Conservation (phyloP, 2,329 filamentous ascomycete genomes). For the Pseudofabraea citricarpa region DNA sequence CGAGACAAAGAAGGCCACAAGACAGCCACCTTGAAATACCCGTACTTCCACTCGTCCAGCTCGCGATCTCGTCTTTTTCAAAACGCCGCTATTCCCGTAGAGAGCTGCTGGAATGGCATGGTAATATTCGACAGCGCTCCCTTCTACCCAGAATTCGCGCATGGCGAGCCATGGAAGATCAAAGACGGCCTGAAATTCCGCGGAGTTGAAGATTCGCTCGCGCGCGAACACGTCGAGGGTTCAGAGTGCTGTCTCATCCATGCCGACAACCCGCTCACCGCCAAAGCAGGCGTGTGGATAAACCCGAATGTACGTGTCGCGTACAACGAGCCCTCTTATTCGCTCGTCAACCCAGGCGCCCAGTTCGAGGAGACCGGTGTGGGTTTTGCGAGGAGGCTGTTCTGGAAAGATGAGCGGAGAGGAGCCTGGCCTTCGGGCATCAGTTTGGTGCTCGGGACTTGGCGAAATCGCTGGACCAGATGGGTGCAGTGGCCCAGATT, state of each 20-base stretch:
- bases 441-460: slow-evolving; percentile 48
- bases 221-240: slow-evolving; percentile 61
- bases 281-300: slow-evolving; percentile 52
- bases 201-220: slow-evolving; percentile 58
- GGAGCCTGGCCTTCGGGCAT: slow-evolving; percentile 22
- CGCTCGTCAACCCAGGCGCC: slow-evolving; percentile 37
- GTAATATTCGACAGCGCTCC: slow-evolving; percentile 48
- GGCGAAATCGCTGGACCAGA: slow-evolving; percentile 51
- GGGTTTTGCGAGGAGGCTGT: background rate
- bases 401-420: slow-evolving; percentile 1
- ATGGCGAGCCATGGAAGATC: background rate
- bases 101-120: slow-evolving; percentile 55
- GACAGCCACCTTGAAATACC: slow-evolving; percentile 50
- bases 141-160: slow-evolving; percentile 36
- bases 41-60: slow-evolving; percentile 46
- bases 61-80: slow-evolving; percentile 50
- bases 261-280: slow-evolving; percentile 59
- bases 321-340: slow-evolving; percentile 52
- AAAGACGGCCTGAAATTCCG: slow-evolving; percentile 51
- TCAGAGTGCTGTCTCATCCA: slow-evolving; percentile 77
- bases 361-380: slow-evolving; percentile 9
- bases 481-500: slow-evolving; percentile 34
- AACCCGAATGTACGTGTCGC: slow-evolving; percentile 67
- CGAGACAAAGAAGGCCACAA: slow-evolving; percentile 47
- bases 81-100: slow-evolving; percentile 44